phyloP scores from a whole-genome alignment of 1,139 yeast genomes.

The Yamadazyma taylorii region DNA sequence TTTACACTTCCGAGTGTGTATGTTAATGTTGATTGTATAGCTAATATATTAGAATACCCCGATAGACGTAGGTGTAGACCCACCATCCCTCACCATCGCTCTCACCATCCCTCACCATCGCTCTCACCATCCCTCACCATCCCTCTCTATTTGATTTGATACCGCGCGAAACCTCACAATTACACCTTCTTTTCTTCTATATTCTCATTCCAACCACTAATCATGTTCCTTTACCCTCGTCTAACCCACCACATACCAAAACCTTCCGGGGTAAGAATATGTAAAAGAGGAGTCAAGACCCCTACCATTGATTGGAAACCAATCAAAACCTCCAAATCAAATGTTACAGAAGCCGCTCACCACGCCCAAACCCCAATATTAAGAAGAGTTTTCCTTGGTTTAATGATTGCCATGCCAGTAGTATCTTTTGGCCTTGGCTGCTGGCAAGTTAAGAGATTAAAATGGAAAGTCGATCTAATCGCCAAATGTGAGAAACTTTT shows the following conservation, averaged over 20 bases:
- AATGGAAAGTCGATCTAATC: conserved; percentile 88
- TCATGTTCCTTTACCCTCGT: not conserved
- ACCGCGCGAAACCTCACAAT: no score
- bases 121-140: not conserved
- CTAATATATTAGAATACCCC: not conserved
- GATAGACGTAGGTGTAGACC: no score
- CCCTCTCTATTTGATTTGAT: no score
- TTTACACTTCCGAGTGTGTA: conserved; percentile 28
- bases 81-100: not conserved
- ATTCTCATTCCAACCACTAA: no score
- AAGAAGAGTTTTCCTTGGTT: conserved; percentile 52
- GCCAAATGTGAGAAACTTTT: conserved; percentile 80
- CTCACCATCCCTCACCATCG: not conserved
- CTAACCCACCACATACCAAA: no score
- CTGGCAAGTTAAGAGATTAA: conserved; percentile 86
- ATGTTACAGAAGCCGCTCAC: conserved; percentile 42
- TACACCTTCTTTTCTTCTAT: no score
- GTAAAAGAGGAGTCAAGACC: conserved; percentile 47
- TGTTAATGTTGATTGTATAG: conserved; percentile 5
- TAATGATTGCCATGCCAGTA: conserved; percentile 83
- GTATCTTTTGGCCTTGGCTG: conserved; percentile 84
- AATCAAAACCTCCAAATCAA: conserved; percentile 51
- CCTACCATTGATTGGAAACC: conserved; percentile 87
- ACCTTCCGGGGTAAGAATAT: no score
- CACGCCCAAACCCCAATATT: conserved; percentile 40